Evolutionary conservation across 2,329 filamentous ascomycete species (phyloP).

Genomic region (Geosmithia morbida): DNA sequence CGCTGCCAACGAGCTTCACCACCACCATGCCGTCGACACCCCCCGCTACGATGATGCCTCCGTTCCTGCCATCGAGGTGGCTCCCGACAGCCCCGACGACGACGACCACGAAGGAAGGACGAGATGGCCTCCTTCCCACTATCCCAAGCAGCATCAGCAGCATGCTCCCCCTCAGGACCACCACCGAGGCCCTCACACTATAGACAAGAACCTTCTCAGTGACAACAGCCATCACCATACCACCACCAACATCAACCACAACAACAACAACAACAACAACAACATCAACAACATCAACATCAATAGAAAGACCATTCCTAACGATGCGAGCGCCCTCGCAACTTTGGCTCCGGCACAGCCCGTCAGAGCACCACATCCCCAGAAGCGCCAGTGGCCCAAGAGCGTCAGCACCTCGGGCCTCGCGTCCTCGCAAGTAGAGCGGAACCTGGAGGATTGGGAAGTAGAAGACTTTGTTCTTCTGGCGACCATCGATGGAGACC

Average conservation of each 20-base stretch:
- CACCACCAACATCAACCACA: not conserved
- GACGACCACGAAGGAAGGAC: constrained; percentile 10
- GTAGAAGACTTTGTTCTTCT: constrained; percentile 99
- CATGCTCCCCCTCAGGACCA: not conserved
- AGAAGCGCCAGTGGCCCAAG: constrained; percentile 41
- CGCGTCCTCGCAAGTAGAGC: constrained; percentile 77
- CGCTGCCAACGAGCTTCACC: not conserved
- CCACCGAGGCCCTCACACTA: constrained; percentile 4
- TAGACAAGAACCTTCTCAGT: not conserved
- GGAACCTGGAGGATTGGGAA: constrained; percentile 98
- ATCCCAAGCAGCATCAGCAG: constrained; percentile 5
- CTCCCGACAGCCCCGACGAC: constrained; percentile 11
- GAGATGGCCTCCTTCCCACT: constrained; percentile 7
- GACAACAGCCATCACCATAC: constrained; percentile 2
- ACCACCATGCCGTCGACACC: constrained; percentile 1
- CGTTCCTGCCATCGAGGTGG: constrained; percentile 6
- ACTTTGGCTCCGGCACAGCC: constrained; percentile 92
- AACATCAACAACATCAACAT: constrained; percentile 2
- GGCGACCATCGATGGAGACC: constrained; percentile 97
- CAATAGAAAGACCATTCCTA: constrained; percentile 16
- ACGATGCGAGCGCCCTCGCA: constrained; percentile 89
- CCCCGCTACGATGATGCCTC: constrained; percentile 11
- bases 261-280: constrained; percentile 7
- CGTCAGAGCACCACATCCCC: constrained; percentile 82
- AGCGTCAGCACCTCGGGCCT: constrained; percentile 48